Base-by-base conservation (phyloP, 2,329 filamentous ascomycete genomes). In the Thielaviopsis ethacetica region DNA sequence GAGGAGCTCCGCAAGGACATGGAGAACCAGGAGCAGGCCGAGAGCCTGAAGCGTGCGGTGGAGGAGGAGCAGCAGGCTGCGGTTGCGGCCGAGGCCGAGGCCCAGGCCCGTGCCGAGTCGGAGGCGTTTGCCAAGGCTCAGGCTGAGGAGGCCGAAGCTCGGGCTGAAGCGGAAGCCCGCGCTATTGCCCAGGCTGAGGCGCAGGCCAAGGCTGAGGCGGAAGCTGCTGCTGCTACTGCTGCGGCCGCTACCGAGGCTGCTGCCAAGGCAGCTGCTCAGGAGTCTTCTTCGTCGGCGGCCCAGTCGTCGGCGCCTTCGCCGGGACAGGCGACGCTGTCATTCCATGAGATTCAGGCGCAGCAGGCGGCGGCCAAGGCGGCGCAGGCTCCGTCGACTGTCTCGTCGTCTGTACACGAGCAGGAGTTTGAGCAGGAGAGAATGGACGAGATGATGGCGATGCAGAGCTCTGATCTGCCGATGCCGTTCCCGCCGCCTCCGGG, bases 1-100 rank as follows among this genome's bases (percentile, higher is more conserved):
- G 82, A 94, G 65, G 81, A 85, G 30, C 73, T 93, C 55, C 81
- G 87, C 64, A 80, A 84, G n/a, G 81, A 87, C 66, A 80, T 85
- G 61, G 88, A 91, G 60, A 75, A 77, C 17, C 74, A 77, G 56
- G 56, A 58, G 34, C 47, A 56, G n/a, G n/a, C 17, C 70, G 88
- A 91, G 61, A 75, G 77, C 17, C 74, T 77, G 56, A 47, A 58
- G 34, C 47, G 52, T 10, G 22, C 17, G 6, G n/a, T 56, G 21
- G 64, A 65, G 15, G 63, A 63, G n/a, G 57, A 61, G 4, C 63
- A 64, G 41, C 72, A 82, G 62, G 70, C 30, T 19, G 44, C 51
- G 62, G 70, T 21, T 19, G 44, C 51, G 17, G 66, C 66, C 7
- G 61, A 63, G 41, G n/a, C 55, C 9, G 61, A 61, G 9, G 55